Conservation (phyloP, 1,284 basidiomycete species). For the Moesziomyces globuligerus region DNA sequence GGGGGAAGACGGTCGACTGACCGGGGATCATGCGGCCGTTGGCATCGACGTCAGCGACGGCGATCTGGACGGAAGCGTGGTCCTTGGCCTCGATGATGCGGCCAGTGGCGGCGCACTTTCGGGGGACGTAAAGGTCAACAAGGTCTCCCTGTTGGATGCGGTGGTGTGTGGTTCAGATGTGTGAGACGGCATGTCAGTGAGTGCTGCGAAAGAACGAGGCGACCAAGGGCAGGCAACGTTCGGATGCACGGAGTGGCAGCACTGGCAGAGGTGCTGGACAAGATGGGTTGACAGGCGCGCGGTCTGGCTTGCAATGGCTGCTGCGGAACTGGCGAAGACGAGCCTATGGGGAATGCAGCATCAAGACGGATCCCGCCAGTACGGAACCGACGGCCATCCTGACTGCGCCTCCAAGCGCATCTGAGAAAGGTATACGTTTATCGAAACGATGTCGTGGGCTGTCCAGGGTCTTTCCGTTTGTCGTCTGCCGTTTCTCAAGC, state of each 20-base stretch:
- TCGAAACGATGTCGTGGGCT: no score
- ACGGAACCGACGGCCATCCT: no score
- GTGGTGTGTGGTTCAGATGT: background rate
- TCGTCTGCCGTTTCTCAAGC: no score
- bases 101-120: constrained; percentile 86
- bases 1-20: constrained; percentile 85
- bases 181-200: constrained; percentile 19
- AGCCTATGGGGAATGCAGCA: no score
- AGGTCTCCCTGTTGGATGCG: constrained; percentile 82
- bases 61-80: constrained; percentile 97
- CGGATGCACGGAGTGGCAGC: constrained; percentile 8
- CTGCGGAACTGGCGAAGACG: no score
- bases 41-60: constrained; percentile 92
- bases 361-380: no score
- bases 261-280: background rate
- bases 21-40: constrained; percentile 87
- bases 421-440: no score
- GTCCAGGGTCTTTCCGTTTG: no score
- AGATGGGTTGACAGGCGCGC: no score
- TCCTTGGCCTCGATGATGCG: constrained; percentile 98
- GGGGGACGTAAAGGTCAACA: constrained; percentile 99
- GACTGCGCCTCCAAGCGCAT: no score
- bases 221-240: constrained; percentile 2
- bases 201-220: background rate
- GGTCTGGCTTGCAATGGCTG: no score